Percentiles rank a stretch among this genome's conserved stretches.
phyloP scores from a whole-genome alignment of 1,139 yeast species.

The Saccharomyces hybrid region DNA sequence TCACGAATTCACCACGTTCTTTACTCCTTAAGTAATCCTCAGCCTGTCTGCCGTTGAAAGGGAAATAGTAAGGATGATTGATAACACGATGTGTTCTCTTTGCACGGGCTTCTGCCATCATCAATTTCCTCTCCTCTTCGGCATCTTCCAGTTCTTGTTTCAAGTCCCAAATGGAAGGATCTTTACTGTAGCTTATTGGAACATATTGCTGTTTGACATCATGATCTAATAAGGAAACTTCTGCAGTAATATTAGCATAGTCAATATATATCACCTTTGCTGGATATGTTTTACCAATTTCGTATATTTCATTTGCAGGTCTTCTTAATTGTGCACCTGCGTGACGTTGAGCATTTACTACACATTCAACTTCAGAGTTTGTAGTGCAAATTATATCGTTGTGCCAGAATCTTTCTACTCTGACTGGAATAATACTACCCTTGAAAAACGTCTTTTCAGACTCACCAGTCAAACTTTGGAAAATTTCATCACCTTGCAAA shows the following conservation, averaged over 20 bases:
- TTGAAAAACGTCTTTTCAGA: constrained; percentile 57
- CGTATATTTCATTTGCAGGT: constrained; percentile 42
- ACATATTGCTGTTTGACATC: constrained; percentile 57
- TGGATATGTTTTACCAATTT: constrained; percentile 74
- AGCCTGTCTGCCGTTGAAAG: constrained; percentile 80
- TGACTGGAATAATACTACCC: constrained; percentile 74
- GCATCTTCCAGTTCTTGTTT: constrained; percentile 67
- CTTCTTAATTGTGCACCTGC: constrained; percentile 47
- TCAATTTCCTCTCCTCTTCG: constrained; percentile 48
- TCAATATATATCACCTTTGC: constrained; percentile 69
- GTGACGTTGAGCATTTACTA: constrained; percentile 55
- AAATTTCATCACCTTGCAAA: constrained; percentile 66
- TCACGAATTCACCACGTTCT: constrained; percentile 85
- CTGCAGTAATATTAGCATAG: constrained; percentile 66
- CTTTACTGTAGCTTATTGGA: constrained; percentile 43
- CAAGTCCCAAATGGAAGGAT: constrained; percentile 73
- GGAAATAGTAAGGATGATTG: constrained; percentile 86
- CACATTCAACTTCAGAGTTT: constrained; percentile 70
- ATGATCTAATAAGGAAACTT: constrained; percentile 58
- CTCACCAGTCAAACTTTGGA: constrained; percentile 88
- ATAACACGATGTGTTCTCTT: constrained; percentile 64
- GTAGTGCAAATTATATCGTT: constrained; percentile 52
- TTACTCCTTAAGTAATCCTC: constrained; percentile 87
- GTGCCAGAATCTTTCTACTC: constrained; percentile 39
- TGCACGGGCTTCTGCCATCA: constrained; percentile 42